Evolutionary conservation across 2,329 filamentous ascomycete species (phyloP).

Genomic region (Dothistroma pini): DNA sequence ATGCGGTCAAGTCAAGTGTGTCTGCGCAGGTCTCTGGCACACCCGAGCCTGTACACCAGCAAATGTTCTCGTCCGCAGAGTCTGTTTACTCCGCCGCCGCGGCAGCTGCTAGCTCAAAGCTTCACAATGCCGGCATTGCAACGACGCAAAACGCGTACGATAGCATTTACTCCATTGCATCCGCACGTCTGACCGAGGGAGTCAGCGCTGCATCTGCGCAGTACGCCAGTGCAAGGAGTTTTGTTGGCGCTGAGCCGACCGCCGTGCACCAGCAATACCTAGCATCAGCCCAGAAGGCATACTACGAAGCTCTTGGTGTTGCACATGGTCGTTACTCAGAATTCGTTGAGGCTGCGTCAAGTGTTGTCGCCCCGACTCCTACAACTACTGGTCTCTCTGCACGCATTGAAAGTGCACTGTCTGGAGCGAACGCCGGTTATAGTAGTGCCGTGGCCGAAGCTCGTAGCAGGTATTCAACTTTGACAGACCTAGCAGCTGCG

Average conservation of each 20-base stretch:
- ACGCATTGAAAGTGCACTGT: constrained; percentile 51
- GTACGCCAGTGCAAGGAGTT: constrained; percentile 64
- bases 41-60: constrained; percentile 64
- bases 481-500: constrained; percentile 20
- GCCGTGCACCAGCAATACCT: constrained; percentile 52
- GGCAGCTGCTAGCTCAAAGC: constrained; percentile 55
- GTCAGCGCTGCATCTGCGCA: constrained; percentile 67
- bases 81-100: constrained; percentile 65
- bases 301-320: constrained; percentile 73
- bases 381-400: constrained; percentile 59
- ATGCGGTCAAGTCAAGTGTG: constrained; percentile 62
- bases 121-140: constrained; percentile 51
- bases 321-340: constrained; percentile 76
- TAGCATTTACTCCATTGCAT: constrained; percentile 64
- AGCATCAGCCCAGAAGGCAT: constrained; percentile 62
- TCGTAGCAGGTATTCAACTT: constrained; percentile 26
- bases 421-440: constrained; percentile 52
- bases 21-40: constrained; percentile 66
- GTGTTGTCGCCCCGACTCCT: constrained; percentile 66
- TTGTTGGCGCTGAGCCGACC: constrained; percentile 61
- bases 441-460: constrained; percentile 34
- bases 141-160: constrained; percentile 39
- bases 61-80: constrained; percentile 66
- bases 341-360: constrained; percentile 68
- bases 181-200: constrained; percentile 66